Evolutionary conservation across 106 monocot genomes (phyloP), one percentile per base, ranked within the genome.

Genomic region (Xerophyta viscosa): DNA sequence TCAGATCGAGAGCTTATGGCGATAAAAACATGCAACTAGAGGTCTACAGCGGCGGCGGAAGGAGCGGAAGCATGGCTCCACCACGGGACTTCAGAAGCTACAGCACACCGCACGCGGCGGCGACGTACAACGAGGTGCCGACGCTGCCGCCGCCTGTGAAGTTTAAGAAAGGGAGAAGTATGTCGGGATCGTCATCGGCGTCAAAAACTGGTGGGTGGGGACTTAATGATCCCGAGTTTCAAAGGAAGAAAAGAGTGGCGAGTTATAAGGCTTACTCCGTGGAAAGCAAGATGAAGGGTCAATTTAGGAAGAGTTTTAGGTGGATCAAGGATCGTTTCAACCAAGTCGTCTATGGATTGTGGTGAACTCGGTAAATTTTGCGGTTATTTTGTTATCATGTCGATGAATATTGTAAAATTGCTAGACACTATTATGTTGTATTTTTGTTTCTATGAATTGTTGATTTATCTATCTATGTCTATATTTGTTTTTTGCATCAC

Each of bases 231-330:
- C 85, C 85, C 0, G 85, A 86, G 80, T 36, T 80, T 50, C 85
- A 86, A 72, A 69, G 85, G 55, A 80, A 77, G 76, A 72, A 72
- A 63, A 76, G 85, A 66, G 85, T 86, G 17, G 85, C 80, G 22
- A 41, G 80, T 37, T 86, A 86, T 58, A 86, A 80, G 72, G 76
- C 69, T 15, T 86, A 86, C 52, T 47, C 66, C 27, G 71, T 77
- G 8, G 80, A 86, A 46, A 79, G 85, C 23, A 86, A 70, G 65
- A 72, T 86, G 55, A 86, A 86, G 62, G 79, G 80, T 23, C 69
- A 76, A 8, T 36, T 79, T 13, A 64, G 69, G 54, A 80, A 80
- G 68, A 70, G 85, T 58, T 68, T 86, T 65, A 65, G 80, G 63
- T 86, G 85, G 85, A 52, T 86, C 46, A 86, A 86, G 76, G 75